A percentile compares a stretch with the other conserved stretches of the same genome.
Conservation (phyloP, 129 eudicot species). For the Flaveria ramosissima region DNA sequence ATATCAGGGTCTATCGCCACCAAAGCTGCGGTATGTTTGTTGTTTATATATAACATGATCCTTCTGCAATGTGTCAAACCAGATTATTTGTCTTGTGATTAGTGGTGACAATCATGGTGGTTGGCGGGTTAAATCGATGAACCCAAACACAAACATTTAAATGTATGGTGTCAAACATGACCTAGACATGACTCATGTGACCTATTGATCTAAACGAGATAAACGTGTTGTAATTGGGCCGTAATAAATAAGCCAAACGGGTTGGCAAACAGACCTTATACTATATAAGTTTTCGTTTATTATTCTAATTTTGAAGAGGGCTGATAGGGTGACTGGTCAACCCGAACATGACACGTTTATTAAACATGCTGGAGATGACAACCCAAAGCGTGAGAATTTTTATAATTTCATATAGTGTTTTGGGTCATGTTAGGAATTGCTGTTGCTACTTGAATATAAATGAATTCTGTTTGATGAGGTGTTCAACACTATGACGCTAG, state of each 20-base stretch:
- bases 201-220: not conserved
- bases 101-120: not conserved
- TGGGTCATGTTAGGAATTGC: not conserved
- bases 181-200: not conserved
- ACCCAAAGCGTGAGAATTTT: not conserved
- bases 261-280: too few species aligned
- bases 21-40: constrained; percentile 65
- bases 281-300: not conserved
- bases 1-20: constrained; percentile 71
- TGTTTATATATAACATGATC: not conserved
- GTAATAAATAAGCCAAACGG: not conserved
- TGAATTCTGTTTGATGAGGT: not conserved
- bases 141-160: not conserved
- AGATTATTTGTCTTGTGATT: not conserved
- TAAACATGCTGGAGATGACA: not conserved
- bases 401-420: not conserved
- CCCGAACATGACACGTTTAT: not conserved
- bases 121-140: not conserved
- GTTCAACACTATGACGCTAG: not conserved
- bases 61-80: constrained; percentile 1
- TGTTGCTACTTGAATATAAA: not conserved
- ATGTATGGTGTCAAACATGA: not conserved
- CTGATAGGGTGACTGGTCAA: not conserved
- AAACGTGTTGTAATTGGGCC: not conserved
- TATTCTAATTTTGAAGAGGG: not conserved